Base-by-base conservation (phyloP, 2,329 filamentous ascomycete genomes). In the Elsinoe fawcettii region DNA sequence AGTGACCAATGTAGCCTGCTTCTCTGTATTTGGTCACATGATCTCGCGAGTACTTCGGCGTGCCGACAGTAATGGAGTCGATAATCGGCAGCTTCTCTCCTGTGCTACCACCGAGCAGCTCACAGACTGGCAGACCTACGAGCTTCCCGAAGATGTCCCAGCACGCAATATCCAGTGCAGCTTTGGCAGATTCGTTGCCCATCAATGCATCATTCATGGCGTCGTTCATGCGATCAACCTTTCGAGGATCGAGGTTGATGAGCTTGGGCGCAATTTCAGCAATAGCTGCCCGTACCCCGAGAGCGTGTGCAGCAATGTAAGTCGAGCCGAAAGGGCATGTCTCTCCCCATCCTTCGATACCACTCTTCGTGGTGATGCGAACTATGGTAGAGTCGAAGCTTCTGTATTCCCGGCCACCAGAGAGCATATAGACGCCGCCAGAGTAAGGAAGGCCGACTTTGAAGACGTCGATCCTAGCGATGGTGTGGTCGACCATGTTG, bases 221-320 rank as follows among this genome's bases (percentile, higher is more conserved):
- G 14, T 67, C 65, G 51, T 67, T 67, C 46, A 67, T 64, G 16
- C 66, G 63, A 46, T 67, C 66, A 2, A 67, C 61, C 6, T 56
- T 44, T 44, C 64, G 63, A 1, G 63, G 66, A 51, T 67, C 65
- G 0, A 67, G 61, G 5, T 64, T 64, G 44, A 68, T 62, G 8
- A 62, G 47, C 3, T 55, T 58, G 0, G 65, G 63, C 8, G 65
- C 66, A 9, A 67, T 64, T 34, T 63, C 60, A n/a, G 62, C 61
- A 23, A 67, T 65, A 2, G 58, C 65, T 4, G 65, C 62, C 34
- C 65, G 57, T 5, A 65, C 61, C 4, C 65, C 65, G 5, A 58
- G 61, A 0, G 63, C 61, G 55, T 67, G 64, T 2, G 63, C 51
- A 14, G 66, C 61, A 16, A 66, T 51, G 46, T 63, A 66, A 20